A percentile compares a stretch with the other conserved stretches of the same genome.
phyloP scores from a whole-genome alignment of 1,284 basidiomycete genomes.

The Ustilago trichophora region DNA sequence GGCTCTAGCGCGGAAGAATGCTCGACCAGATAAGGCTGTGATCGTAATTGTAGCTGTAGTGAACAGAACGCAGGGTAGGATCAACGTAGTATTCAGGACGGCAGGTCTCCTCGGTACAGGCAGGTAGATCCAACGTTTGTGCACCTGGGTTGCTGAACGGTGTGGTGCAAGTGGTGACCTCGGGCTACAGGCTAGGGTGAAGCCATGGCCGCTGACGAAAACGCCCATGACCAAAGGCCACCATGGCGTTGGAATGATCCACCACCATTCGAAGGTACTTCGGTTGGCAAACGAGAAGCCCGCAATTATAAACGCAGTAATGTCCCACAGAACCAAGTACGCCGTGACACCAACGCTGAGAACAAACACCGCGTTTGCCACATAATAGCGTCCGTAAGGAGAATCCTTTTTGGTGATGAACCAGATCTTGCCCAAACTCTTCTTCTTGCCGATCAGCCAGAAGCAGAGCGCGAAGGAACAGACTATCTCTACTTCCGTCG shows the following conservation, averaged over 20 bases:
- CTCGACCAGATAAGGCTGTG: no score
- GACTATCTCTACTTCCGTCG: constrained; percentile 4
- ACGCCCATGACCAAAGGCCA: constrained; percentile 3
- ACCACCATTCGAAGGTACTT: constrained; percentile 7
- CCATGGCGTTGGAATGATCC: constrained; percentile 12
- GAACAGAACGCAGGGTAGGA: no score
- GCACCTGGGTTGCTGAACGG: no score
- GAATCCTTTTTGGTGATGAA: neutral
- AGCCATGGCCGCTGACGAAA: constrained; percentile 7
- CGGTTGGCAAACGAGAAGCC: neutral
- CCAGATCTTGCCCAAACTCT: constrained; percentile 10
- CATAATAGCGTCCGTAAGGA: neutral
- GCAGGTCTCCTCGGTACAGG: no score
- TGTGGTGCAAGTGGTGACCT: constrained; percentile 10
- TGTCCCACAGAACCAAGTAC: constrained; percentile 5
- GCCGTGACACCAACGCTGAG: neutral
- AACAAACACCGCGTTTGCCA: constrained; percentile 6
- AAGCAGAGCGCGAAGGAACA: neutral
- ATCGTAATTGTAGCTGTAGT: no score
- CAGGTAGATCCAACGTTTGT: no score
- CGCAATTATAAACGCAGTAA: neutral
- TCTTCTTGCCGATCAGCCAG: constrained; percentile 4
- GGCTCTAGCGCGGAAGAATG: no score
- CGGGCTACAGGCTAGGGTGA: constrained; percentile 12
- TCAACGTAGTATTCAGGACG: no score